Evolutionary conservation across 1,139 yeast species (phyloP), one percentile per base, ranked within the genome.

Genomic region (Pichiaceae sp.): DNA sequence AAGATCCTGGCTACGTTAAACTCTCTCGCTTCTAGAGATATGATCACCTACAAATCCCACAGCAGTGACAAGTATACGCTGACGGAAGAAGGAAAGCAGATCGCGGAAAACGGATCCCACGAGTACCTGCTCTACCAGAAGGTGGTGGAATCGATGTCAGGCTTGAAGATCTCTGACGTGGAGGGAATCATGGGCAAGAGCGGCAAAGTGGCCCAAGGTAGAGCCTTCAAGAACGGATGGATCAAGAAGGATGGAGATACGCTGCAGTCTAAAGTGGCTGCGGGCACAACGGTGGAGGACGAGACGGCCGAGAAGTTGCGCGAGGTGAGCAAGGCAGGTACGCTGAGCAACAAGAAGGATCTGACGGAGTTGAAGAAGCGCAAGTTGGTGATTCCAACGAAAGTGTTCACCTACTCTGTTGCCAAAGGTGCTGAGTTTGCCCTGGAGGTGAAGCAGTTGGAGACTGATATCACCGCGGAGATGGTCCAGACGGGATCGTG

Each of bases 171-270:
- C 48, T 60, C 82, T 18, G 96, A 91, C 41, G 94, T 91, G 41
- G 75, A 76, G 48, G 60, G 76, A 41, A 75, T 80, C 46, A 68
- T 89, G 61, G 96, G 97, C 36, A 65, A 78, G 35, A 74, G 77
- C 44, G 97, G 96, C 42, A 79, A 81, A 52, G 72, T 89, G 45
- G 99, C 98, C 42, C 98, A 91, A 65, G 95, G 95, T 52, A 81
- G 89, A 54, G 98, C 97, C n/a, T 91, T 91, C 72, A 91, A 87
- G 64, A 89, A 89, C 60, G 95, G 95, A 35, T 91, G 99, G 99
- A 78, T 91, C 53, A 66, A 75, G 48, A 91, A 91, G 60, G 83
- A 81, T 45, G 95, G 93, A 38, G 95, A 84, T 50, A 62, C 69
- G 54, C 70, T 91, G 49, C 73, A 84, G 35, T 65, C 86, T 18